Evolutionary conservation across 1,284 basidiomycete species (phyloP), one percentile per base, ranked within the genome.

Genomic region (Rhodotorula mucilaginosa): DNA sequence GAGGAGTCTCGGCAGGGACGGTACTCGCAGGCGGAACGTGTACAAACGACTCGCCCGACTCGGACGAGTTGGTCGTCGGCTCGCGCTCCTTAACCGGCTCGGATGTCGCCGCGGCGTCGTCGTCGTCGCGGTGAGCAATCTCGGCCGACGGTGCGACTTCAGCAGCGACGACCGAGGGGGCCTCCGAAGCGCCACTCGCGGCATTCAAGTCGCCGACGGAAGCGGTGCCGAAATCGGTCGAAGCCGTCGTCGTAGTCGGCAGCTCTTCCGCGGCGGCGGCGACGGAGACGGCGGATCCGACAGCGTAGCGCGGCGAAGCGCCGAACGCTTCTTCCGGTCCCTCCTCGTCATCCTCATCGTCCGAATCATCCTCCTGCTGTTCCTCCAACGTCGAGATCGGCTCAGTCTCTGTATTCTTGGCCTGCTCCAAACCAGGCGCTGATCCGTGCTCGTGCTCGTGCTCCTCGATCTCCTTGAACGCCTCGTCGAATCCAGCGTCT

Each of bases 391-490:
- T 44, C 39, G 39, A 44, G 12, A 12, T 10, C 39, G 39, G 54
- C 46, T 74, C 77, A 3, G 69, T 67, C 3, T 66, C 77, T 44
- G 70, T 69, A 19, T 64, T 69, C 19, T 69, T 71, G 48, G 60
- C 66, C 56, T 68, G 65, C 16, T 63, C 69, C 34, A 39, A 5
- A 5, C 29, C 21, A 13, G 31, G 7, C 6, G 58, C 49, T 23
- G 54, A 39, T 6, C 46, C 26, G n/a, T 23, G 19, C n/a, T n/a
- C 39, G 16, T 34, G 46, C 39, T 68, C 44, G 6, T 62, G 48
- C 65, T 71, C 71, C 47, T 76, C 77, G 56, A 81, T 77, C 65
- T 79, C 79, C 26, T 64, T 68, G 46, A 79, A 79, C 23, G 77
- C 78, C 19, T 76, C 74, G 46, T 78, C 78, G 57, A 79, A 79